These are phyloP conservation scores for Exophiala calicioides DNA, from an alignment of 2,329 filamentous ascomycete species.

Conservation along the genomic window DNA sequence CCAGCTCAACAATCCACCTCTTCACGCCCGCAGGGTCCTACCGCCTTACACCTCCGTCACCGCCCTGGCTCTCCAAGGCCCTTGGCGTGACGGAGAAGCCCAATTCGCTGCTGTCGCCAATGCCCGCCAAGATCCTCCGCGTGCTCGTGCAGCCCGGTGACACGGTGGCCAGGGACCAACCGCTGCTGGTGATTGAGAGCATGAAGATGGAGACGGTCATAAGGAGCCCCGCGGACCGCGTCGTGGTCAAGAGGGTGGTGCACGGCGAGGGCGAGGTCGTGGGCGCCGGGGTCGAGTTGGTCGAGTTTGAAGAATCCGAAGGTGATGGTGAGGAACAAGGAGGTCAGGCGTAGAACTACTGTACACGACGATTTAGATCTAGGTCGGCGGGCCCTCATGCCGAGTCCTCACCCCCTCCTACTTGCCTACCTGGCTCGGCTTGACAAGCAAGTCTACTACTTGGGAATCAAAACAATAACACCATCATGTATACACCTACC, in stretches of 20 bases:
- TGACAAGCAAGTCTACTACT: too few species aligned
- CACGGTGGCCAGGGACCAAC: constrained; percentile 77
- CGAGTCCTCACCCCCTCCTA: too few species aligned
- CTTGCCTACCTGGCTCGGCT: too few species aligned
- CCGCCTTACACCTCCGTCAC: constrained; percentile 57
- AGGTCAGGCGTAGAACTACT: not conserved
- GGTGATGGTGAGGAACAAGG: constrained; percentile 1
- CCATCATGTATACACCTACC: too few species aligned
- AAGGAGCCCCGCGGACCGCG: constrained; percentile 70
- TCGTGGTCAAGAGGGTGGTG: constrained; percentile 67
- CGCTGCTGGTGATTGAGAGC: constrained; percentile 85
- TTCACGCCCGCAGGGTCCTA: constrained; percentile 70
- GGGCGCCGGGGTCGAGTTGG: constrained; percentile 72
- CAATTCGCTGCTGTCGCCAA: constrained; percentile 85
- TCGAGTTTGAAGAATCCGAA: constrained; percentile 65
- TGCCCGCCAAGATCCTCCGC: constrained; percentile 94
- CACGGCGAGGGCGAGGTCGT: constrained; percentile 79
- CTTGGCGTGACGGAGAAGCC: constrained; percentile 77
- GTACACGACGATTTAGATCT: not conserved
- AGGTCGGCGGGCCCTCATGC: not conserved
- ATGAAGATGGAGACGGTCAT: constrained; percentile 93
- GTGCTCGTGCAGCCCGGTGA: constrained; percentile 86
- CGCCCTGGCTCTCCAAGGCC: constrained; percentile 83
- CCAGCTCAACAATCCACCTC: constrained; percentile 62
- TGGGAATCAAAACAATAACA: too few species aligned